These are phyloP conservation scores for Colletotrichum godetiae DNA, from an alignment of 2,329 filamentous ascomycete genomes.

Conservation along the genomic window DNA sequence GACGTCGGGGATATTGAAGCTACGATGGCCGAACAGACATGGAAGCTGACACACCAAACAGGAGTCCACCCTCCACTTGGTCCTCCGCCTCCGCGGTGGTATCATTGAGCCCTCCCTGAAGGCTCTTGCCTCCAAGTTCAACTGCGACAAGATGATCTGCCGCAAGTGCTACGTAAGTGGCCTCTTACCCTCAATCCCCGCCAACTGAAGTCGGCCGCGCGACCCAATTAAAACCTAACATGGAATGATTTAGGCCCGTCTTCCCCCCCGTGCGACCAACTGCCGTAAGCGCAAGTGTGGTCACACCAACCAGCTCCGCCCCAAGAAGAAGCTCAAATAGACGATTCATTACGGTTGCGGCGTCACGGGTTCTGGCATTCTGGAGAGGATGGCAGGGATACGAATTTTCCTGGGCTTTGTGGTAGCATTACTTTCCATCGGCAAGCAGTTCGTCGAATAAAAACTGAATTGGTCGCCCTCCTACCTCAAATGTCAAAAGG, in stretches of 20 bases:
- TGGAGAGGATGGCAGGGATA: conserved; percentile 40
- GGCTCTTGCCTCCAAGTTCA: conserved; percentile 98
- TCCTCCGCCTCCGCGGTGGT: conserved; percentile 98
- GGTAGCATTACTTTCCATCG: conserved; percentile 47
- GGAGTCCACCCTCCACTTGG: conserved; percentile 98
- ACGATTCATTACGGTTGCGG: conserved; percentile 55
- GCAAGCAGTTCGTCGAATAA: conserved; percentile 36
- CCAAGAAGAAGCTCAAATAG: conserved; percentile 99
- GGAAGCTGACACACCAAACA: conserved; percentile 49
- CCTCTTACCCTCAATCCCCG: conserved; percentile 5
- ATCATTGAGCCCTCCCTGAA: conserved; percentile 99
- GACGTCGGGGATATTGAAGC: neutral
- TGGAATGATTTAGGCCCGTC: conserved; percentile 70
- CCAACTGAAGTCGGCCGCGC: neutral
- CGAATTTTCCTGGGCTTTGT: conserved; percentile 50
- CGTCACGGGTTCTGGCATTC: conserved; percentile 51
- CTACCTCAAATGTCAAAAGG: conserved; percentile 17
- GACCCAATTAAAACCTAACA: neutral
- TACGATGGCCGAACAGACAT: neutral
- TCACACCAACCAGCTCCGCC: conserved; percentile 99
- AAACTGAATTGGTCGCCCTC: conserved; percentile 34
- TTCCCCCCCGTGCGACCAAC: conserved; percentile 99
- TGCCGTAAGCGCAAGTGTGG: conserved; percentile 99
- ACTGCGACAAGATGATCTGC: conserved; percentile 99
- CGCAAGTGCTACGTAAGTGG: conserved; percentile 98